Percentiles rank a stretch among this genome's conserved stretches.
Conservation (phyloP, 164 flowering plant genomes). For the Kalanchoe fedtschenkoi region DNA sequence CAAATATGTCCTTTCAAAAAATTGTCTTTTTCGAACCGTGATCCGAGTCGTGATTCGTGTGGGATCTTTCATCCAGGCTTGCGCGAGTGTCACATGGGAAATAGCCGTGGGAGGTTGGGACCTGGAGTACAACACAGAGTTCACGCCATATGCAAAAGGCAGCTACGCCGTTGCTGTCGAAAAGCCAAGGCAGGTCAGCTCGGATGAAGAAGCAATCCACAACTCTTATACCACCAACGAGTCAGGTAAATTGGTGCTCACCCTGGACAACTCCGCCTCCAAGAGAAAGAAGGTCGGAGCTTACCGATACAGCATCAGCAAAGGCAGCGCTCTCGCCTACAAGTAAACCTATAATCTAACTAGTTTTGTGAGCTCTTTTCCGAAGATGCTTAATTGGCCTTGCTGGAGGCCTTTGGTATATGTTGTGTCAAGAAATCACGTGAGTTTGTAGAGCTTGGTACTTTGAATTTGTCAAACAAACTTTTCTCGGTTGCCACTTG, state of each 20-base stretch:
- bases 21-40: too few species aligned
- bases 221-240: conserved; percentile 45
- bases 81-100: conserved; percentile 44
- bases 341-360: too few species aligned
- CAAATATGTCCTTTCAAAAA: too few species aligned
- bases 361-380: too few species aligned
- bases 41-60: too few species aligned
- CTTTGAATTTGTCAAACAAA: too few species aligned
- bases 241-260: conserved; percentile 56
- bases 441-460: too few species aligned
- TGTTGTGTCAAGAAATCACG: not conserved
- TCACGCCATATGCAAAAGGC: conserved; percentile 52
- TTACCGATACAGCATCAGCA: not conserved
- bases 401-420: not conserved
- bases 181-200: conserved; percentile 39
- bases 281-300: conserved; percentile 44
- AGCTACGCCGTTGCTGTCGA: conserved; percentile 49
- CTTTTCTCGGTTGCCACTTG: too few species aligned
- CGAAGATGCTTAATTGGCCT: not conserved
- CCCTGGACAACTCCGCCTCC: conserved; percentile 37
- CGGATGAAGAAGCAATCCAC: conserved; percentile 32
- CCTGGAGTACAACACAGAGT: conserved; percentile 67
- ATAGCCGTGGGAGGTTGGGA: conserved; percentile 65
- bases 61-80: too few species aligned
- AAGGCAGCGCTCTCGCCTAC: not conserved